Evolutionary conservation across 1,284 basidiomycete genomes (phyloP), one percentile per base, ranked within the genome.

Genomic region (Ganoderma meredithae): DNA sequence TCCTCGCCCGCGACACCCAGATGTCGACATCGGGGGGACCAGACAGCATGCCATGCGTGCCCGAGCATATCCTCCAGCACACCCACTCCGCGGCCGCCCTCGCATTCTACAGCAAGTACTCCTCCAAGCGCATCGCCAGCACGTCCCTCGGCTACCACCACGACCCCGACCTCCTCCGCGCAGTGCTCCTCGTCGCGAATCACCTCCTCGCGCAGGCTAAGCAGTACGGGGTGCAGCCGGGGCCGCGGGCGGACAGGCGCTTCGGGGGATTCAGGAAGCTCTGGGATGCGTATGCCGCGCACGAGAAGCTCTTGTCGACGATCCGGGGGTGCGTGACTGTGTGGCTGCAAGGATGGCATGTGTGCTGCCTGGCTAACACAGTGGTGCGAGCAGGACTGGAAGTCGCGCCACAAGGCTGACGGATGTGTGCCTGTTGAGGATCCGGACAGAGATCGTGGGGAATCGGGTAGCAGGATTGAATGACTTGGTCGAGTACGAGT

Each of bases 311-410:
- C 12, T 12, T 52, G 49, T 12, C 3, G n/a, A n/a, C n/a, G n/a
- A n/a, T n/a, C n/a, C n/a, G n/a, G n/a, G n/a, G n/a, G n/a, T n/a
- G n/a, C n/a, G n/a, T n/a, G n/a, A n/a, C n/a, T n/a, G n/a, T n/a
- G n/a, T n/a, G n/a, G n/a, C n/a, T n/a, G n/a, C n/a, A n/a, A n/a
- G n/a, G n/a, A n/a, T n/a, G n/a, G n/a, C n/a, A n/a, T n/a, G n/a
- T n/a, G n/a, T n/a, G n/a, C n/a, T n/a, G n/a, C n/a, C n/a, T n/a
- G n/a, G n/a, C n/a, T n/a, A n/a, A n/a, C n/a, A n/a, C n/a, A n/a
- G n/a, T n/a, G n/a, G n/a, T n/a, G n/a, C n/a, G n/a, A n/a, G n/a
- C 49, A 52, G 49, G 49, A 52, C 25, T 52, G 49, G 49, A 31
- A 31, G 27, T 13, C 9, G 22, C 49, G 49, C 25, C 49, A 52